Evolutionary conservation across 768 basidiomycete species (phyloP), one percentile per base, ranked within the genome.

Genomic region (Boletellus ananiceps): DNA sequence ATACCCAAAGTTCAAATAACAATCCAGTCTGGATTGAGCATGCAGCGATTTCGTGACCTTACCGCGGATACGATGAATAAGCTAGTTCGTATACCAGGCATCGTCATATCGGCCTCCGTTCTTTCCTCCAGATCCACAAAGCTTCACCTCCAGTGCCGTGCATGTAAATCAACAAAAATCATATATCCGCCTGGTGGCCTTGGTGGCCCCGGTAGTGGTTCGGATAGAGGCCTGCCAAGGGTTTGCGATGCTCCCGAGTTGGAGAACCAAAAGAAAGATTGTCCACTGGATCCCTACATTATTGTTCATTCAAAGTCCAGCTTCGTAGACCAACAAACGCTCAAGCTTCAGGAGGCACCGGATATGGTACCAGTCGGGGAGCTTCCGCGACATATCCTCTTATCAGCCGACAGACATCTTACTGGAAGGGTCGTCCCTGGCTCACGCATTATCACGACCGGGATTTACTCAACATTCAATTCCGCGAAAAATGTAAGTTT

Each of bases 361-460:
- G 96, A 99, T 67, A 96, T 97, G 92, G 96, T 99, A 1, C 96
- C 96, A 0, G 94, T 98, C 21, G 96, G 96, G 77, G 96, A 99
- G 64, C 74, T 99, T 36, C 96, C 96, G 8, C 73, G 94, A 42
- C 96, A 98, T 64, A 93, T 99, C 79, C 77, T 95, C 44, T 74
- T 99, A 21, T 94, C 90, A 25, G 83, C 83, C 5, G 96, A 99
- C 66, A 76, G 95, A 66, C 85, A 93, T 61, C 74, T 98, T 46
- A 92, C 94, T 0, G 93, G 91, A 0, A 85, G 85, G 62, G 94
- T 97, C 9, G 89, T 97, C 9, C 96, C 96, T 5, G 96, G 96
- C 2, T 92, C 93, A n/a, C 76, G 96, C 47, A 83, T 98, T 19
- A 82, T 98, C 51, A 91, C 89, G 0, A 97, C 96, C 0, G 96